phyloP scores from a whole-genome alignment of 2,329 filamentous ascomycete genomes.

The Colletotrichum orbiculare region DNA sequence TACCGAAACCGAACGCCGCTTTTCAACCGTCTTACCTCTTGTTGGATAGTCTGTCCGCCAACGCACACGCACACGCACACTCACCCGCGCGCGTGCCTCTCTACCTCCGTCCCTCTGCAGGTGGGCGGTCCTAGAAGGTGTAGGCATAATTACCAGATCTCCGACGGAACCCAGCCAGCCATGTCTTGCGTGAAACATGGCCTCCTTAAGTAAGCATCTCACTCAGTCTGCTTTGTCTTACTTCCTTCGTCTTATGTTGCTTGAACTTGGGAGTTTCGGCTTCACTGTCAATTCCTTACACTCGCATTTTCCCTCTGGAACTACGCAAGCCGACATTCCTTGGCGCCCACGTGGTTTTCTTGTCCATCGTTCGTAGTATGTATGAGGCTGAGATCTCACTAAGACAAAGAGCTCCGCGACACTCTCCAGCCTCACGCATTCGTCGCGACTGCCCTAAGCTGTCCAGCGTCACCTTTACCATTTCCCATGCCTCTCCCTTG shows the following conservation, averaged over 20 bases:
- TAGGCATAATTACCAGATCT: constrained; percentile 29
- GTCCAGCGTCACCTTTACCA: neutral
- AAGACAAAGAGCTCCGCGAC: constrained; percentile 27
- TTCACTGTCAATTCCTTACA: constrained; percentile 6
- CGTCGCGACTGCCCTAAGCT: neutral
- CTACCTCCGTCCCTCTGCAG: constrained; percentile 6
- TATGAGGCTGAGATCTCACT: constrained; percentile 29
- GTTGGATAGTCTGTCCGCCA: constrained; percentile 1
- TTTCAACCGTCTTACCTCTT: no score
- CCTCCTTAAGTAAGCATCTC: constrained; percentile 34
- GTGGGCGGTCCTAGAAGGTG: constrained; percentile 15
- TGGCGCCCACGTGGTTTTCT: constrained; percentile 16
- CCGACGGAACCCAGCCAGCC: constrained; percentile 16
- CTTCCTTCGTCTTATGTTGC: constrained; percentile 22
- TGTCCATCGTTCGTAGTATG: constrained; percentile 5
- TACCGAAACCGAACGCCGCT: constrained; percentile 32
- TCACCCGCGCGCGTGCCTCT: neutral
- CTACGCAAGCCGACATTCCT: constrained; percentile 12
- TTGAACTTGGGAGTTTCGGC: constrained; percentile 1
- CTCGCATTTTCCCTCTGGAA: neutral
- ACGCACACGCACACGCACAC: constrained; percentile 7
- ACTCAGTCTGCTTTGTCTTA: neutral
- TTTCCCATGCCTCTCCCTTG: constrained; percentile 35
- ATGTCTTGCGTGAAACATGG: constrained; percentile 35
- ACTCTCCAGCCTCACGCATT: constrained; percentile 21